Evolutionary conservation across 2,329 filamentous ascomycete genomes (phyloP).

Genomic region (Magnaporthales sp.): DNA sequence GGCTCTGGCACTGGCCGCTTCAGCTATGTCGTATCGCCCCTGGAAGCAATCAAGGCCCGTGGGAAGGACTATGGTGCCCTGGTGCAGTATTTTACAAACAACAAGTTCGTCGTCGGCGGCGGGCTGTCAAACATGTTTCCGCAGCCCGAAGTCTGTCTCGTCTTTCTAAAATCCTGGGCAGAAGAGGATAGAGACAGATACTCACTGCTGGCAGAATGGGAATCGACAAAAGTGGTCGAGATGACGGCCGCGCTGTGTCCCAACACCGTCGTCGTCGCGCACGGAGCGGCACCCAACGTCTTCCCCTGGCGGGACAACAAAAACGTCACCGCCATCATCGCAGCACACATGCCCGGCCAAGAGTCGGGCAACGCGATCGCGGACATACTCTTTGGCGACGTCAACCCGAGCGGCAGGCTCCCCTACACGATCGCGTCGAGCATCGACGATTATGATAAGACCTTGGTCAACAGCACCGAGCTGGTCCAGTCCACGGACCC

Average conservation of each 20-base stretch:
- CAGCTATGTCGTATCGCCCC: slow-evolving; percentile 34
- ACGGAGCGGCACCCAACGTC: slow-evolving; percentile 52
- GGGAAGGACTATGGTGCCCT: slow-evolving; percentile 43
- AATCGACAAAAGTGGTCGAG: slow-evolving; percentile 39
- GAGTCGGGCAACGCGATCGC: slow-evolving; percentile 52
- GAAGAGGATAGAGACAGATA: slow-evolving; percentile 66
- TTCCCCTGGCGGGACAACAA: slow-evolving; percentile 47
- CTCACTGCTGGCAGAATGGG: slow-evolving; percentile 58
- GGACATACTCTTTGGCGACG: slow-evolving; percentile 52
- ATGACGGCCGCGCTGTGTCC: slow-evolving; percentile 34
- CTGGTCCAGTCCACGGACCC: slow-evolving; percentile 21
- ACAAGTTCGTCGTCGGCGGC: not conserved
- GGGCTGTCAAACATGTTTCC: not conserved
- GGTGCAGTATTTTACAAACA: slow-evolving; percentile 36
- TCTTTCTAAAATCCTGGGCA: slow-evolving; percentile 22
- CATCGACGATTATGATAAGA: slow-evolving; percentile 35
- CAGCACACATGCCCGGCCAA: slow-evolving; percentile 51
- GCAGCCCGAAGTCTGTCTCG: not conserved
- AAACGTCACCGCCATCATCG: slow-evolving; percentile 54
- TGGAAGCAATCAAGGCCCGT: slow-evolving; percentile 45
- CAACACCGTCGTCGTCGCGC: slow-evolving; percentile 45
- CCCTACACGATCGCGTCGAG: slow-evolving; percentile 58
- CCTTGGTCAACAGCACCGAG: slow-evolving; percentile 25
- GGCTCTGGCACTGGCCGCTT: slow-evolving; percentile 45
- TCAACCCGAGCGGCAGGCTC: slow-evolving; percentile 51